These are phyloP conservation scores for Solanum hybrid DNA, from an alignment of 305 asterid genomes.

Conservation along the genomic window DNA sequence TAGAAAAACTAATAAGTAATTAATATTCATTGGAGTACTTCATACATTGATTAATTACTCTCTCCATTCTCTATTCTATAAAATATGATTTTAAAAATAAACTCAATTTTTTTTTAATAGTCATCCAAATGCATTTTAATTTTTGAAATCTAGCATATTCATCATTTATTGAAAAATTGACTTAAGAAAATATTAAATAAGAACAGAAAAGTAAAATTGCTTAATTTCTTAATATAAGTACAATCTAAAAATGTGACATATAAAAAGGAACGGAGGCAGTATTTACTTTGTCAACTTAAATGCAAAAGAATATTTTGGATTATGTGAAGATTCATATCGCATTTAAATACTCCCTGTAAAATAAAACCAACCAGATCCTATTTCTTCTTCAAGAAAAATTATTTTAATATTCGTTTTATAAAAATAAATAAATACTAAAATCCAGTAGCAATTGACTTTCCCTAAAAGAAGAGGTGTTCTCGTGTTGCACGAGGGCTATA, in stretches of 20 bases:
- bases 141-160: no score
- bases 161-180: neutral
- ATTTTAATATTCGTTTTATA: neutral
- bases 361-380: neutral
- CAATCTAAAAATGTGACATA: no score
- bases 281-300: neutral
- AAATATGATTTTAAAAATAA: no score
- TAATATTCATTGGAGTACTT: neutral
- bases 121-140: neutral
- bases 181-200: no score
- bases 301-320: neutral
- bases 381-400: neutral
- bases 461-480: neutral
- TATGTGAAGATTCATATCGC: neutral
- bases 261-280: no score
- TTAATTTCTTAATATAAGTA: no score
- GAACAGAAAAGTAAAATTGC: fast-evolving
- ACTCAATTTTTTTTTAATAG: neutral
- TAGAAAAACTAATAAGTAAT: no score
- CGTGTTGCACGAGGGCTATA: neutral
- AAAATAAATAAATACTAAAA: neutral
- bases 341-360: neutral
- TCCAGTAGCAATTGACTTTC: neutral
- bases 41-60: neutral
- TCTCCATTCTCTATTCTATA: neutral